Evolutionary conservation across 805 yeast genomes (phyloP).

Genomic region (Ascoidea rubescens): DNA sequence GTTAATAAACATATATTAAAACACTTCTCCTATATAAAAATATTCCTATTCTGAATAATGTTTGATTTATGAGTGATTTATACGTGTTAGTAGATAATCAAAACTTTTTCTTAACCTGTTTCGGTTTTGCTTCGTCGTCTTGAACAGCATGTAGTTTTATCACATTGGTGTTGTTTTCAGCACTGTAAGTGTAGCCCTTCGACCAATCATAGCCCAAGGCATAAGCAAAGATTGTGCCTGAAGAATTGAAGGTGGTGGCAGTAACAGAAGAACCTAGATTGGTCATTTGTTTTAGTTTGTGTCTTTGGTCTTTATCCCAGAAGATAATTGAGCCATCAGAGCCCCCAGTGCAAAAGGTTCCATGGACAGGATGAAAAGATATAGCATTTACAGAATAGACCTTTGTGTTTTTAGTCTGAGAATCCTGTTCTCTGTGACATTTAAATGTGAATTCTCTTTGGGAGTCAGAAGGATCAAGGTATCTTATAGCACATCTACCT

Average conservation of each 20-base stretch:
- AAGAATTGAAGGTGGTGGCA: constrained; percentile 67
- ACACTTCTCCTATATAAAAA: no score
- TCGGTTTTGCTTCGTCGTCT: constrained; percentile 70
- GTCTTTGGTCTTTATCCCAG: constrained; percentile 93
- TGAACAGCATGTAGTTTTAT: constrained; percentile 74
- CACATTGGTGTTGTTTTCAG: constrained; percentile 58
- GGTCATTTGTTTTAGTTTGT: constrained; percentile 73
- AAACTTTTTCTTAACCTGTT: constrained; percentile 10
- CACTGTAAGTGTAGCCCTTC: constrained; percentile 71
- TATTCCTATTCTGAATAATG: no score
- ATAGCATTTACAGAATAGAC: constrained; percentile 75
- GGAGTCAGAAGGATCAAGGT: constrained; percentile 73
- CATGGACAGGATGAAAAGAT: constrained; percentile 76
- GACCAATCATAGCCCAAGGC: constrained; percentile 94
- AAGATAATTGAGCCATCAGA: constrained; percentile 86
- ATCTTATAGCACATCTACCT: constrained; percentile 92
- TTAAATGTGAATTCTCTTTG: constrained; percentile 75
- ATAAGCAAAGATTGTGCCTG: constrained; percentile 78
- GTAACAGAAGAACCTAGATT: constrained; percentile 54
- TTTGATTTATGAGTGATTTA: no score
- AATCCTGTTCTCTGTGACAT: constrained; percentile 63
- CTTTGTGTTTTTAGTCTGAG: constrained; percentile 43
- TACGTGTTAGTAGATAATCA: no score
- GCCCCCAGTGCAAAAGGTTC: constrained; percentile 90
- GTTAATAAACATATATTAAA: no score